Percentiles rank a stretch among this genome's conserved stretches.
phyloP scores from a whole-genome alignment of 1,139 yeast species.

The Protomyces inouyei region DNA sequence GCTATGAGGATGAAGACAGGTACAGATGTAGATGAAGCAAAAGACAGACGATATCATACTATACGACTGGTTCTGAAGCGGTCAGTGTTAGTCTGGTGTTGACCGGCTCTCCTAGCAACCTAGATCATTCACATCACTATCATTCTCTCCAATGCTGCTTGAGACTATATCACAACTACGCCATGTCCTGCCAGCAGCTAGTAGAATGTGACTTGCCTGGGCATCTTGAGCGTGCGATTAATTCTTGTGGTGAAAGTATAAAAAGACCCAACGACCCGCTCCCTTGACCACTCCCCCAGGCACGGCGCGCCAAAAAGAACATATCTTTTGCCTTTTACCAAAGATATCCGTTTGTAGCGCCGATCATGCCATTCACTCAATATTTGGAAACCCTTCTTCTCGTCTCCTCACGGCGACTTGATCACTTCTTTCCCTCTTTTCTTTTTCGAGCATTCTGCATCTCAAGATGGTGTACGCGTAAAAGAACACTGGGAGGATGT shows the following conservation, averaged over 20 bases:
- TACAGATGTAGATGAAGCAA: too few species aligned
- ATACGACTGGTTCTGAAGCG: too few species aligned
- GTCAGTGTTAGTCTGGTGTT: too few species aligned
- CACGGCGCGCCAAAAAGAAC: constrained; percentile 26
- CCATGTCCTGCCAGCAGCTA: too few species aligned
- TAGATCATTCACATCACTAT: too few species aligned
- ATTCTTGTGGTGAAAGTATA: neutral
- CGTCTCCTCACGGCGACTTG: neutral
- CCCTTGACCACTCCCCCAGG: neutral
- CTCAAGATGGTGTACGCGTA: neutral
- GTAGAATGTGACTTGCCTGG: too few species aligned
- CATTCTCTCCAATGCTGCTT: too few species aligned
- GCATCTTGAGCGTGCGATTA: neutral
- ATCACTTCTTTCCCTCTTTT: neutral
- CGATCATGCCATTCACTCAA: constrained; percentile 20
- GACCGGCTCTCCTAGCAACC: too few species aligned
- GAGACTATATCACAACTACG: too few species aligned
- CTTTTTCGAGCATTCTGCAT: neutral
- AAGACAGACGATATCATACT: too few species aligned
- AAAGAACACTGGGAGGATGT: too few species aligned
- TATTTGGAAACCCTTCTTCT: constrained; percentile 19
- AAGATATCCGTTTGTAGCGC: constrained; percentile 28
- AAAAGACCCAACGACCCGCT: neutral
- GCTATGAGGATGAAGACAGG: too few species aligned
- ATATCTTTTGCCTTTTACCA: constrained; percentile 28